Evolutionary conservation across 2,329 filamentous ascomycete genomes (phyloP).

Genomic region (Cadophora malorum): DNA sequence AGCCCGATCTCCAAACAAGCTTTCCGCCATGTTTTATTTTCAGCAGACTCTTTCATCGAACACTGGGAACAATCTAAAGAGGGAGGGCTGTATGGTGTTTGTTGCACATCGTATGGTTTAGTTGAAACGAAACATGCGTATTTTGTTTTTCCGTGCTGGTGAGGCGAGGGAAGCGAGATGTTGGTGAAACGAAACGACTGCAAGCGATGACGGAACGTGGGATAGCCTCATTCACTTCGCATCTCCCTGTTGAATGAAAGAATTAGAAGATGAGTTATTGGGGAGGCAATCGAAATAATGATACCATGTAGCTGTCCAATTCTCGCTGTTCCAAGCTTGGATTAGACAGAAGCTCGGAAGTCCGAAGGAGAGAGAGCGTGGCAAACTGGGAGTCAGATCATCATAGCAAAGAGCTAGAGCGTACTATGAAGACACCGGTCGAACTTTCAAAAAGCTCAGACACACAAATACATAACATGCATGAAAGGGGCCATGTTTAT

Average conservation of each 20-base stretch:
- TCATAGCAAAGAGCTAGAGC: no score
- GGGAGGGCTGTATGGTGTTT: not conserved
- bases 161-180: not conserved
- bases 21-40: no score
- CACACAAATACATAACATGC: not conserved
- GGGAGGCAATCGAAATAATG: no score
- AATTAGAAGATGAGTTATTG: no score
- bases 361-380: not conserved
- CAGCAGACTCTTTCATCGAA: no score
- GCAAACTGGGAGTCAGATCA: no score
- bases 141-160: not conserved
- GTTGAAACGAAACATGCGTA: slow-evolving; percentile 7
- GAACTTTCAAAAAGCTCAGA: not conserved
- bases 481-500: not conserved
- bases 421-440: not conserved
- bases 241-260: no score
- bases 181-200: not conserved
- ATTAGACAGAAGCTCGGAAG: not conserved
- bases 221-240: no score
- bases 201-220: not conserved
- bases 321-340: no score
- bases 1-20: no score
- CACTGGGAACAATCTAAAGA: not conserved
- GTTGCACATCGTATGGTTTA: slow-evolving; percentile 6
- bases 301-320: no score